phyloP scores from a whole-genome alignment of 129 eudicot genomes.

The Dittrichia graveolens region DNA sequence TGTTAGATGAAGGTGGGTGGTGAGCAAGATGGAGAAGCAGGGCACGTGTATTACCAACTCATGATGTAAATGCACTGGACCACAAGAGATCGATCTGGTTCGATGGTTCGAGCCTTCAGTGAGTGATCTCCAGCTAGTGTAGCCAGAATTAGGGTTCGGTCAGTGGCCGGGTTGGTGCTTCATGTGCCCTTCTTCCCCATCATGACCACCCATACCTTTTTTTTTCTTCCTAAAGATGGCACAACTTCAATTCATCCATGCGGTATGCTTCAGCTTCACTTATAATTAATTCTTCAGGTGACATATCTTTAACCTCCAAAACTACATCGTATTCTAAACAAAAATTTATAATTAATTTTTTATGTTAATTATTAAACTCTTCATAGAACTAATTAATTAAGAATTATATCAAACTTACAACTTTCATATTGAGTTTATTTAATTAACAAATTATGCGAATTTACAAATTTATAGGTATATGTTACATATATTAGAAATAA shows the following conservation, averaged over 20 bases:
- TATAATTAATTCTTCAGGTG: too few species aligned
- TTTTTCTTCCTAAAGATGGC: constrained; percentile 16
- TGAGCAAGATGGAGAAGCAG: constrained; percentile 99
- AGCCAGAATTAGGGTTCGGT: not conserved
- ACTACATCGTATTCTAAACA: too few species aligned
- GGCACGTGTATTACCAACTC: constrained; percentile 97
- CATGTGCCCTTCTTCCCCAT: constrained; percentile 98
- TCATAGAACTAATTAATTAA: too few species aligned
- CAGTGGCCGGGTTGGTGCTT: constrained; percentile 59
- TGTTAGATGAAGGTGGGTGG: constrained; percentile 49
- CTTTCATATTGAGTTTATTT: too few species aligned
- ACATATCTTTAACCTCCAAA: not conserved
- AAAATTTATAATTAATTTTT: too few species aligned
- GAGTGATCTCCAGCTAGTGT: constrained; percentile 14
- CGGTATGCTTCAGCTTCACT: too few species aligned
- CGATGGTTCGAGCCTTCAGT: not conserved
- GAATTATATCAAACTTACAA: too few species aligned
- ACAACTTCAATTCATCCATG: too few species aligned
- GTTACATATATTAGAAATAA: too few species aligned
- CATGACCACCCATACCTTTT: constrained; percentile 71
- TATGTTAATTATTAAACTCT: too few species aligned
- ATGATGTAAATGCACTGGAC: constrained; percentile 9
- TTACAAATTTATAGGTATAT: too few species aligned
- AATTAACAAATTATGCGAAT: too few species aligned
- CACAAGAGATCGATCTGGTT: not conserved